Base-by-base conservation (phyloP, 768 basidiomycete genomes). In the Suillus discolor region DNA sequence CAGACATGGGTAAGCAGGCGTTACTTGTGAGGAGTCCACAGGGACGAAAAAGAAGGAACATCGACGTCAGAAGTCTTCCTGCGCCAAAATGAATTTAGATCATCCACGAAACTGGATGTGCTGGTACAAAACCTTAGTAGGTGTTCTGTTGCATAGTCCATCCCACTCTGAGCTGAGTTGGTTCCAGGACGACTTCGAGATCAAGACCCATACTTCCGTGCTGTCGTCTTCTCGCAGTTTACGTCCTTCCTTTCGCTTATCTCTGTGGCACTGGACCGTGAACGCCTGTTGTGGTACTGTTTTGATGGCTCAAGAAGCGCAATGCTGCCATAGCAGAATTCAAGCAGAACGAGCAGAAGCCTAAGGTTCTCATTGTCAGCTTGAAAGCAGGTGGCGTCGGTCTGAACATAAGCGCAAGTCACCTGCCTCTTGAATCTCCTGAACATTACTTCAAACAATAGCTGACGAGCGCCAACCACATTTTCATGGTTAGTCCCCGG, bases 361-460 rank as follows among this genome's bases (percentile, higher is more conserved):
- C 94, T 0, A 91, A 94, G 74, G 82, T 96, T 12, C 74, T 94
- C 28, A 84, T 93, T 53, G 79, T 94, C 54, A 92, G 91, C 72
- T 75, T 95, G 74, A 95, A 93, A 75, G 96, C 96, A 5, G 96
- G 96, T 36, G 96, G 96, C 31, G 94, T 96, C 28, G 96, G 96
- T 0, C 74, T 97, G 64, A 96, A 96, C 74, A 88, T 94, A 72
- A 70, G 86, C 75, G 18, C 57, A 41, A 55, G 23, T 18, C 11
- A 51, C 39, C 49, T 23, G 15, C 38, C 63, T 39, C 41, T 49
- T 57, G 25, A 65, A 42, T 28, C n/a, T 64, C 25, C 54, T 39
- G 41, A 44, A 69, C 45, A 66, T 62, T 25, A 65, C 61, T 60
- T 23, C 44, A 8, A 28, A 47, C 42, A 51, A 68, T 61, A 90